Evolutionary conservation across 164 flowering plant genomes (phyloP), one percentile per base, ranked within the genome.

Genomic region (Santalum album): DNA sequence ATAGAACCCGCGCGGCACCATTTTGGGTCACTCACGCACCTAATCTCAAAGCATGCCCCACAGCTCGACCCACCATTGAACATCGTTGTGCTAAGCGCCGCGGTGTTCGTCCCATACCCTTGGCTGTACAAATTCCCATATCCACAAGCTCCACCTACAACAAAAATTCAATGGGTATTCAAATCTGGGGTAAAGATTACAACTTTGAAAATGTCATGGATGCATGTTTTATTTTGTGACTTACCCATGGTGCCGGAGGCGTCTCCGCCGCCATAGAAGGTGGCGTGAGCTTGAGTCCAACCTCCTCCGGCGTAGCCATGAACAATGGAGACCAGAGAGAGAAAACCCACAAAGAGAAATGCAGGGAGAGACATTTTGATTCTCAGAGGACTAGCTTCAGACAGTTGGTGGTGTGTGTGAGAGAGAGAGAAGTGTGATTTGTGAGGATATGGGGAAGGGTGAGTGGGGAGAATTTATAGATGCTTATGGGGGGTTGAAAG

Each of bases 131-230:
- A 61, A 66, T 81, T 86, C 1, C 90, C 95, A 69, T 86, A 86
- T 7, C 95, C 95, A 72, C 95, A 86, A 46, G 95, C 87, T 9
- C 95, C 95, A 44, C 87, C 95, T 86, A 58, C 29, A 34, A 50
- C n/a, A n/a, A n/a, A n/a, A n/a, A 43, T 3, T 29, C 34, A 29
- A 29, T 29, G 34, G 9, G 34, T 29, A n/a, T n/a, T n/a, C 36
- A 34, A 55, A 12, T 14, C n/a, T 22, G 15, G 40, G 21, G 12
- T 29, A 19, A 20, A 32, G 26, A 22, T 17, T 23, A 39, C 52
- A 18, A 15, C 0, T 24, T 53, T 53, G 14, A 47, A 29, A n/a
- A n/a, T n/a, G n/a, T n/a, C n/a, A n/a, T n/a, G n/a, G n/a, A n/a
- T n/a, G n/a, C n/a, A n/a, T n/a, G n/a, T n/a, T n/a, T 20, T 6